Evolutionary conservation across 768 basidiomycete species (phyloP).

Genomic region (Psilocybe sp.): DNA sequence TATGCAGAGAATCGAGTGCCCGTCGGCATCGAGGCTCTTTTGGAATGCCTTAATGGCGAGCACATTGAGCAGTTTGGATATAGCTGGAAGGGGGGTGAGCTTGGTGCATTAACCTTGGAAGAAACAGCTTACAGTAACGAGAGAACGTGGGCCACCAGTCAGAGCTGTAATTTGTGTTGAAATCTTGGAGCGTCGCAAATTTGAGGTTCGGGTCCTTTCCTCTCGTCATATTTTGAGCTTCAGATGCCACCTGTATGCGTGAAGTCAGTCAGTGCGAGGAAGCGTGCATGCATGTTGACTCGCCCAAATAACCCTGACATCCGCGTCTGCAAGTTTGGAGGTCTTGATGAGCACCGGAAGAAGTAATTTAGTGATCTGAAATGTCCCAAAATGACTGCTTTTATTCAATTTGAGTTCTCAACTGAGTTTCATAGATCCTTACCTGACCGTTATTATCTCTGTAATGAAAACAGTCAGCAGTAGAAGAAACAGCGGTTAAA

Average conservation of each 20-base stretch:
- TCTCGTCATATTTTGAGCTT: neutral
- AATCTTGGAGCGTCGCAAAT: conserved; percentile 8
- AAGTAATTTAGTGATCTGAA: conserved; percentile 13
- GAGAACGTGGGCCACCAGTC: conserved; percentile 3
- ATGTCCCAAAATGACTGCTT: conserved; percentile 15
- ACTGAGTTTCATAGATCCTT: neutral
- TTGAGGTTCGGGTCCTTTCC: conserved; percentile 7
- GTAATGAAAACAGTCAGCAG: too few species aligned
- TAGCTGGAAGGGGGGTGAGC: neutral
- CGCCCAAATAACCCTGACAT: conserved; percentile 16
- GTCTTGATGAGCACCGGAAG: conserved; percentile 15
- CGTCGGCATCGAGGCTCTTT: conserved; percentile 2
- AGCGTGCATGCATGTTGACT: neutral
- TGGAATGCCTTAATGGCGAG: conserved; percentile 10
- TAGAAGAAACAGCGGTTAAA: too few species aligned
- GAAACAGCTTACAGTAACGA: conserved; percentile 6
- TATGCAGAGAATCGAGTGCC: conserved; percentile 6
- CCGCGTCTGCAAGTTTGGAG: conserved; percentile 11
- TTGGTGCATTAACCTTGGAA: neutral
- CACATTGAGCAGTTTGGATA: conserved; percentile 13
- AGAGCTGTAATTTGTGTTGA: conserved; percentile 8
- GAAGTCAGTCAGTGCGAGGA: neutral
- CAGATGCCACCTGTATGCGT: conserved; percentile 2
- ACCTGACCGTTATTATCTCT: too few species aligned
- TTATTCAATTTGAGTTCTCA: neutral